Evolutionary conservation across 345 rosid species (phyloP), one percentile per base, ranked within the genome.

Genomic region (Tarenaya hassleriana): DNA sequence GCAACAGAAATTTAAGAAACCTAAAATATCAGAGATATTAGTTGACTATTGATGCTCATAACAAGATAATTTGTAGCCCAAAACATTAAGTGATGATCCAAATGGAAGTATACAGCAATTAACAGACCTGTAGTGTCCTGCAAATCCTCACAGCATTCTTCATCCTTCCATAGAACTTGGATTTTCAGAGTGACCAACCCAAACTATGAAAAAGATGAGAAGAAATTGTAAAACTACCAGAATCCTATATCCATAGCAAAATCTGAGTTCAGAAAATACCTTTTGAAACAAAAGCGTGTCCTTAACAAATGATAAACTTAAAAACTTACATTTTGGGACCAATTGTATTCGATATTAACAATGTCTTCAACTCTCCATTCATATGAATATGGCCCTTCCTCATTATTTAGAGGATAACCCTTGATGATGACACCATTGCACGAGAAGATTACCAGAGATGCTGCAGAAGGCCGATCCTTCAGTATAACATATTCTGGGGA

Each of bases 301-400:
- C n/a, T n/a, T n/a, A n/a, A n/a, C n/a, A n/a, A n/a, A n/a, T n/a
- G 33, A 41, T 37, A 59, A 18, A 52, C 50, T 38, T 16, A 58
- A 31, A n/a, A 54, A 43, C 89, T 81, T 71, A 92, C 98, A 71
- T 71, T 79, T 64, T 69, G 79, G 66, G 75, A 64, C 73, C 81
- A 74, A 43, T 68, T 79, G 62, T 81, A 73, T 31, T 73, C 69
- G 16, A 92, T 79, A 34, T 52, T 62, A 46, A 88, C 53, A 47
- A 92, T 80, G 68, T 87, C 95, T 59, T 81, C 95, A 46, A 92
- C 70, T 65, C 67, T 69, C 74, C 62, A 75, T 55, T 80, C 89
- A 49, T 75, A 59, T 52, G 55, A 68, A 41, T 68, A 69, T 43
- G 65, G 41, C 51, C 56, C 79, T 52, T 61, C 72, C 38, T 68